phyloP scores from a whole-genome alignment of 2,329 filamentous ascomycete genomes.

The Colletotrichum orchidophilum region DNA sequence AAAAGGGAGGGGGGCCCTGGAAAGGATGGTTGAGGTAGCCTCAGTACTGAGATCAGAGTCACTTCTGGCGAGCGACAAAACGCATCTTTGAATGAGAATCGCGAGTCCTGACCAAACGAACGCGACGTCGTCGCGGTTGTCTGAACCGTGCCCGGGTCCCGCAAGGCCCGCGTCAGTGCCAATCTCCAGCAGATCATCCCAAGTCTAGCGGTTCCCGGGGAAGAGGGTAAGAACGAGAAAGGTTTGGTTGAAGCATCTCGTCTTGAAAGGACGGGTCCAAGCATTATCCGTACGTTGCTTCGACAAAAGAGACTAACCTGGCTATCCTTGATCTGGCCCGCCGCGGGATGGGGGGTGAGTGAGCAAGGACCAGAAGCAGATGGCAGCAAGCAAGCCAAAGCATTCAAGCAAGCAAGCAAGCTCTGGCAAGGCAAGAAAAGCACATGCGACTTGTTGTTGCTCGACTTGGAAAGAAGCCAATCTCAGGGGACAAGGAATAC shows the following conservation, averaged over 20 bases:
- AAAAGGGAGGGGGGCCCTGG: neutral
- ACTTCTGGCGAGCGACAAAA: neutral
- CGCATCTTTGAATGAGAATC: neutral
- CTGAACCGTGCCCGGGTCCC: neutral
- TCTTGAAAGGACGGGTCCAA: neutral
- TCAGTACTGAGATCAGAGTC: neutral
- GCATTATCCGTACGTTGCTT: slow-evolving; percentile 8
- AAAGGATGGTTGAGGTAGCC: neutral
- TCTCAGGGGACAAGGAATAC: slow-evolving; percentile 23
- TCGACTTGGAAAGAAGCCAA: slow-evolving; percentile 20
- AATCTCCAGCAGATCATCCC: slow-evolving; percentile 16
- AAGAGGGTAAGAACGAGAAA: neutral
- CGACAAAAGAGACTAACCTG: neutral
- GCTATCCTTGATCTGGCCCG: slow-evolving; percentile 11
- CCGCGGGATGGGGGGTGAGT: neutral
- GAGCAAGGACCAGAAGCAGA: slow-evolving; percentile 16
- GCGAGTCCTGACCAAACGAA: neutral
- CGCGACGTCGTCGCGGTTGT: neutral
- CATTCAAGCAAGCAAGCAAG: neutral
- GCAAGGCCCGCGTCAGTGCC: neutral
- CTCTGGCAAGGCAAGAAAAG: neutral
- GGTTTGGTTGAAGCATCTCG: slow-evolving; percentile 6
- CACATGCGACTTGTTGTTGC: slow-evolving; percentile 10
- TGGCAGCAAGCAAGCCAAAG: slow-evolving; percentile 14
- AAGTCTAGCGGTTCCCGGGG: slow-evolving; percentile 6